phyloP scores from a whole-genome alignment of 208 protist genomes.

The Angomonas deanei region DNA sequence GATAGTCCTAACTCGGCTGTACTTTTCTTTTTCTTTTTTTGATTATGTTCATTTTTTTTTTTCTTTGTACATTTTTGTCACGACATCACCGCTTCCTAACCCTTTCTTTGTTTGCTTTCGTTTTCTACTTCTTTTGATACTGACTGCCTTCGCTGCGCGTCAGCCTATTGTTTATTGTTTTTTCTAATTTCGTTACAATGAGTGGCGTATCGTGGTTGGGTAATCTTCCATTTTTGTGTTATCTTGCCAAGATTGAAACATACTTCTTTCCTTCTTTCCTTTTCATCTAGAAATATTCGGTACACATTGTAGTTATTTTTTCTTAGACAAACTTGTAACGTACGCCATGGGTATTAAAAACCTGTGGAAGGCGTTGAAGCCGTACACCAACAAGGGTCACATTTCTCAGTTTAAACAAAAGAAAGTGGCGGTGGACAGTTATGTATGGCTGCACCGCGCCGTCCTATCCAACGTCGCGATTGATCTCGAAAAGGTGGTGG shows the following conservation, averaged over 20 bases:
- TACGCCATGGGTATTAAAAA: constrained; percentile 79
- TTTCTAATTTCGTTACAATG: too few species aligned
- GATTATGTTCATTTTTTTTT: constrained; percentile 1
- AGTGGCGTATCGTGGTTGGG: too few species aligned
- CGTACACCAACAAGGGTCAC: constrained; percentile 65
- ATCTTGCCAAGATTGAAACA: not conserved
- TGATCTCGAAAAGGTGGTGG: not conserved
- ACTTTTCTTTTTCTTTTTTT: constrained; percentile 5
- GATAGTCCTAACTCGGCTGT: not conserved
- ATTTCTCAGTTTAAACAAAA: constrained; percentile 69
- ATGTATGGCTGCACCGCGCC: constrained; percentile 82
- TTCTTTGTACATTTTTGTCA: not conserved
- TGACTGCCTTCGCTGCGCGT: too few species aligned
- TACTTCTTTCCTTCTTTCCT: not conserved
- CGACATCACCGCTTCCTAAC: too few species aligned
- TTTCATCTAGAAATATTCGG: not conserved
- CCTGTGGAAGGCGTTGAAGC: constrained; percentile 69
- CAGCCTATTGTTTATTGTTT: too few species aligned
- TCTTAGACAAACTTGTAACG: not conserved
- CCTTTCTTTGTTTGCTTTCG: too few species aligned
- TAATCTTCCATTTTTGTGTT: constrained; percentile 4
- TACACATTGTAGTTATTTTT: not conserved
- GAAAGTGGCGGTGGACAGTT: constrained; percentile 83
- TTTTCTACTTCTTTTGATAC: too few species aligned
- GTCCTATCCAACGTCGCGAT: constrained; percentile 13